Evolutionary conservation across 2,329 filamentous ascomycete species (phyloP).

Genomic region (Apiospora aurea): DNA sequence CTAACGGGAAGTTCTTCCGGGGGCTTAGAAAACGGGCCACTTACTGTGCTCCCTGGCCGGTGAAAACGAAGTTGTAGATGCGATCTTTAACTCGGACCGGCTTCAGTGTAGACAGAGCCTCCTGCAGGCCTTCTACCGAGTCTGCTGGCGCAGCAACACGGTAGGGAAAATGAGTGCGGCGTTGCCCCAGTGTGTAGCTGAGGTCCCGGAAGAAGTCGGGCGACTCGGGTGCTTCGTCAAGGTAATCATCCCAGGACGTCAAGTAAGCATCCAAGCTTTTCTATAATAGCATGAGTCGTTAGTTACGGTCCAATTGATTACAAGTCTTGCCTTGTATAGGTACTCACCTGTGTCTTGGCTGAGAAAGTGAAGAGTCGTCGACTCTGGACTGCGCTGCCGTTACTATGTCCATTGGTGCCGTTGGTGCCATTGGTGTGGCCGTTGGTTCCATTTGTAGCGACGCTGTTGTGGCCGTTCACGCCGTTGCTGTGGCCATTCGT

Average conservation of each 20-base stretch:
- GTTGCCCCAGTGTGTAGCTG: slow-evolving; percentile 39
- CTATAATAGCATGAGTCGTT: too few relatives aligned
- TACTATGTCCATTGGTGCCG: slow-evolving; percentile 16
- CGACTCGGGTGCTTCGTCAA: slow-evolving; percentile 32
- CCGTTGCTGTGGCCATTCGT: too few relatives aligned
- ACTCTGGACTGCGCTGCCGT: slow-evolving; percentile 1
- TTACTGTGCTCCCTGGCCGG: slow-evolving; percentile 56
- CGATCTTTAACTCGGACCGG: background rate
- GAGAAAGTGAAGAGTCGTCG: slow-evolving; percentile 30
- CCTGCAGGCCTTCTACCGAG: background rate
- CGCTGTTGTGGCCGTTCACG: too few relatives aligned
- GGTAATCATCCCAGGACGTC: slow-evolving; percentile 32
- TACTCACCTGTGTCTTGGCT: slow-evolving; percentile 20
- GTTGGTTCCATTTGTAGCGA: slow-evolving; percentile 1
- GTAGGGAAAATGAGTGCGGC: slow-evolving; percentile 22
- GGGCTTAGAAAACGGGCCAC: background rate
- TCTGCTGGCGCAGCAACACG: background rate
- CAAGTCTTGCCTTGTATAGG: too few relatives aligned
- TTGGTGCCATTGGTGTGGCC: background rate
- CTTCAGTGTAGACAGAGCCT: background rate
- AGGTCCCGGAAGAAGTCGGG: slow-evolving; percentile 32
- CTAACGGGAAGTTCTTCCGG: too few relatives aligned
- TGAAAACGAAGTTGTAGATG: slow-evolving; percentile 45
- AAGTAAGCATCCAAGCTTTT: too few relatives aligned
- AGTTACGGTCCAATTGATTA: too few relatives aligned